These are phyloP conservation scores for Beverwykella pulmonaria DNA, from an alignment of 495 filamentous ascomycete species.

Conservation along the genomic window DNA sequence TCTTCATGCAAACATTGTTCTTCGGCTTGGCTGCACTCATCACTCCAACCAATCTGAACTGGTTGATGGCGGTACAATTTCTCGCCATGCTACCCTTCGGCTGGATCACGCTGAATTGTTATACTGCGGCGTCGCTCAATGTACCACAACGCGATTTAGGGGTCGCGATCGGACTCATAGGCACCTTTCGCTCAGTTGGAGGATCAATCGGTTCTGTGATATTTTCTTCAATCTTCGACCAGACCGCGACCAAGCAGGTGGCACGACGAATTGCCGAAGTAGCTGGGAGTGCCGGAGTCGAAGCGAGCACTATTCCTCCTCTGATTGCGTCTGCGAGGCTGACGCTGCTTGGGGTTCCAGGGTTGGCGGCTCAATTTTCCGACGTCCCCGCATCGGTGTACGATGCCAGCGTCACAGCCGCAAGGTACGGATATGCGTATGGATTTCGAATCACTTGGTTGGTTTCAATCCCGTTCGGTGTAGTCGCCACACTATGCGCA, in stretches of 20 bases:
- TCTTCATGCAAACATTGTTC: constrained; percentile 47
- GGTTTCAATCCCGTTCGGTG: constrained; percentile 45
- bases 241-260: constrained; percentile 46
- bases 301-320: constrained; percentile 43
- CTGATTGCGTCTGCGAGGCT: constrained; percentile 47
- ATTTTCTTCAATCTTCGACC: constrained; percentile 52
- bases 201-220: constrained; percentile 46
- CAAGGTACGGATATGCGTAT: constrained; percentile 43
- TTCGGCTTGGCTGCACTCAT: constrained; percentile 40
- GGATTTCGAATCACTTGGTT: constrained; percentile 44
- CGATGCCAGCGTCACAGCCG: constrained; percentile 28
- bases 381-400: constrained; percentile 41
- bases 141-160: constrained; percentile 43
- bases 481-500: constrained; percentile 40
- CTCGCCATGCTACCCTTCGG: constrained; percentile 44
- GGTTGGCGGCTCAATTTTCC: constrained; percentile 43
- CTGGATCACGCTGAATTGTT: constrained; percentile 44
- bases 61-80: constrained; percentile 44
- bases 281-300: constrained; percentile 50
- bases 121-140: constrained; percentile 42
- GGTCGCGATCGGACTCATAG: constrained; percentile 47
- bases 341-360: constrained; percentile 45
- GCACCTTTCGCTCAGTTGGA: constrained; percentile 40
- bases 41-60: constrained; percentile 41
- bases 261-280: constrained; percentile 46